Evolutionary conservation across 768 basidiomycete genomes (phyloP).

Genomic region (Amanita rubescens): DNA sequence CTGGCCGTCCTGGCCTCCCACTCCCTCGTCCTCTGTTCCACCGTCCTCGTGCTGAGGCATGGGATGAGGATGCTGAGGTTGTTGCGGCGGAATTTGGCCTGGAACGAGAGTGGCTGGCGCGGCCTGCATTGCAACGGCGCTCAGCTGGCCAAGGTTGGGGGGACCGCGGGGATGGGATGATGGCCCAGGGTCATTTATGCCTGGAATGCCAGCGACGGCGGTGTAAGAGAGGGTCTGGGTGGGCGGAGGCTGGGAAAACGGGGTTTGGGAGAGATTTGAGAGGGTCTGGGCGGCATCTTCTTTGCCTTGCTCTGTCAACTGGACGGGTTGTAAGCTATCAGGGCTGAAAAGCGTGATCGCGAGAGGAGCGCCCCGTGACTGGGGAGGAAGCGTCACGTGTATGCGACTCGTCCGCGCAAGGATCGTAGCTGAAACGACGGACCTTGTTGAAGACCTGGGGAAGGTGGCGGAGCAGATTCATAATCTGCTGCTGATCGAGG

Average conservation of each 20-base stretch:
- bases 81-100: too few species aligned
- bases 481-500: slow-evolving; percentile 51
- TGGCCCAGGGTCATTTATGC: slow-evolving; percentile 61
- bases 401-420: slow-evolving; percentile 31
- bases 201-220: slow-evolving; percentile 32
- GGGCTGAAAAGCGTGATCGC: neutral
- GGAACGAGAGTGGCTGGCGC: slow-evolving; percentile 20
- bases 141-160: slow-evolving; percentile 54
- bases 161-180: slow-evolving; percentile 66
- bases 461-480: slow-evolving; percentile 49
- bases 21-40: slow-evolving; percentile 6
- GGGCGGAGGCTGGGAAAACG: slow-evolving; percentile 23
- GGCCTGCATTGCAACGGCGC: slow-evolving; percentile 44
- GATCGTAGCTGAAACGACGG: slow-evolving; percentile 24
- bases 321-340: slow-evolving; percentile 5
- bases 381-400: slow-evolving; percentile 8
- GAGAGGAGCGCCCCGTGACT: slow-evolving; percentile 29
- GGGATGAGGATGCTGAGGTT: too few species aligned
- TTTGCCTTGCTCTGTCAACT: slow-evolving; percentile 44
- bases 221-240: slow-evolving; percentile 21
- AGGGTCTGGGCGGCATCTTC: slow-evolving; percentile 57
- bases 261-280: slow-evolving; percentile 44
- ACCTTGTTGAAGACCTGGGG: slow-evolving; percentile 53
- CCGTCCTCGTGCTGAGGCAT: slow-evolving; percentile 16
- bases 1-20: slow-evolving; percentile 9